Evolutionary conservation across 345 rosid genomes (phyloP).

Genomic region (Clausena lansium): DNA sequence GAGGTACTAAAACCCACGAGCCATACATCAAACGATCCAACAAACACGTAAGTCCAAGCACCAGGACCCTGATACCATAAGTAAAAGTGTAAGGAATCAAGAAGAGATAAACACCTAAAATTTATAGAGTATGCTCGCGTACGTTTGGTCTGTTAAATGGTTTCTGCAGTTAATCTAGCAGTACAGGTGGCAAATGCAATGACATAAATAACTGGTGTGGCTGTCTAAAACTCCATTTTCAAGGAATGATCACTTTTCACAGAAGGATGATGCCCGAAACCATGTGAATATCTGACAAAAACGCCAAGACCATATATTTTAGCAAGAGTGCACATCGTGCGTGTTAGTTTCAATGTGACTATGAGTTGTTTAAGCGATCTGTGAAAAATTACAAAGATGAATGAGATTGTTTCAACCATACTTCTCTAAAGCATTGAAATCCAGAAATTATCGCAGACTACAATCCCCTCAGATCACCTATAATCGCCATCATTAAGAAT

Average conservation of each 20-base stretch:
- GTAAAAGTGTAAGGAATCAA: conserved; percentile 10
- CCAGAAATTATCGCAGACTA: not conserved
- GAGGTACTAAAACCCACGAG: conserved; percentile 84
- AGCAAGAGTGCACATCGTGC: not conserved
- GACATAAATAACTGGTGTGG: not conserved
- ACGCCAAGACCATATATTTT: not conserved
- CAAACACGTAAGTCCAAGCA: conserved; percentile 58
- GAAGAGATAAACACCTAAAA: not conserved
- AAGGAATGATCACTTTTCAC: not conserved
- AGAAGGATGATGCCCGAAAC: not conserved
- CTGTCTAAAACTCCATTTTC: not conserved
- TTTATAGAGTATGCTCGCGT: not conserved
- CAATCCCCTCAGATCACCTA: not conserved
- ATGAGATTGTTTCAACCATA: not conserved
- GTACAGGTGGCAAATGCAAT: not conserved
- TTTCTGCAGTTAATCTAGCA: not conserved
- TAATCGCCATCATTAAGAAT: not conserved
- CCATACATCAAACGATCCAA: conserved; percentile 80
- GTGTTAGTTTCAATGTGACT: not conserved
- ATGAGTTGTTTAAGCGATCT: not conserved
- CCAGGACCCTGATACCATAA: conserved; percentile 55
- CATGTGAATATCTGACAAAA: not conserved
- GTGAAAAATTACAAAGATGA: conserved; percentile 1
- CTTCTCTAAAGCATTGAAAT: not conserved
- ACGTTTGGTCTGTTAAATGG: not conserved